Base-by-base conservation (phyloP, 2,329 filamentous ascomycete species). In the Furcasterigmium sp. region DNA sequence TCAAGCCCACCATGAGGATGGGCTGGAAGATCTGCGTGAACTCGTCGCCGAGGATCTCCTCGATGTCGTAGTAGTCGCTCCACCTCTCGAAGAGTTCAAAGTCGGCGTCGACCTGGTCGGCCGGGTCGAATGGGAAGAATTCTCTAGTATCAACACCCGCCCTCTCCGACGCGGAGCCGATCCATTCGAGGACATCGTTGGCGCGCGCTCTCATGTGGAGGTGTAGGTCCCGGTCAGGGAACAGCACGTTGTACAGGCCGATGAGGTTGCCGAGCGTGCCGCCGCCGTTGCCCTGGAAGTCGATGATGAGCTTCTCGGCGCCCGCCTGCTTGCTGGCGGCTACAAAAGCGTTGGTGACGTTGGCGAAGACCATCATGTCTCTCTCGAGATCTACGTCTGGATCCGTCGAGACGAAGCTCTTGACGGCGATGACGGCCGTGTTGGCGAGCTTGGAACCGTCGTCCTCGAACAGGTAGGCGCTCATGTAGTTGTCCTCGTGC, bases 221-320 rank as follows among this genome's bases (percentile, higher is more conserved):
- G 26, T 39, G 39, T 5, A 39, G 23, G 10, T 41, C 15, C 25
- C 35, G 32, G 9, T 38, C 26, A 5, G 46, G 48, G 35, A 51
- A 49, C 11, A 49, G 30, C 6, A 23, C 32, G 8, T 41, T 37
- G 26, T 49, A 51, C 2, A 51, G 21, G 6, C 30, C 20, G 28
- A 49, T 20, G 9, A 41, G 44, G 20, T 44, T 49, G 28, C 14
- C 29, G 14, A 49, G 28, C 30, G 61, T 58, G 2, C 83, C 83
- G 30, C 83, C 83, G 1, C 65, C 66, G 50, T 87, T 87, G 5
- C 67, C 69, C 6, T 76, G 72, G 9, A 86, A 54, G 49, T 87
- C 84, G 46, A 87, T 74, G 25, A 87, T 68, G 6, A 87, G 65
- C 55, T 76, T 80, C 2, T 66, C 75, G 56, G 79, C 81, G 3